phyloP scores from a whole-genome alignment of 2,329 filamentous ascomycete genomes.

The Scytalidium lignicola region DNA sequence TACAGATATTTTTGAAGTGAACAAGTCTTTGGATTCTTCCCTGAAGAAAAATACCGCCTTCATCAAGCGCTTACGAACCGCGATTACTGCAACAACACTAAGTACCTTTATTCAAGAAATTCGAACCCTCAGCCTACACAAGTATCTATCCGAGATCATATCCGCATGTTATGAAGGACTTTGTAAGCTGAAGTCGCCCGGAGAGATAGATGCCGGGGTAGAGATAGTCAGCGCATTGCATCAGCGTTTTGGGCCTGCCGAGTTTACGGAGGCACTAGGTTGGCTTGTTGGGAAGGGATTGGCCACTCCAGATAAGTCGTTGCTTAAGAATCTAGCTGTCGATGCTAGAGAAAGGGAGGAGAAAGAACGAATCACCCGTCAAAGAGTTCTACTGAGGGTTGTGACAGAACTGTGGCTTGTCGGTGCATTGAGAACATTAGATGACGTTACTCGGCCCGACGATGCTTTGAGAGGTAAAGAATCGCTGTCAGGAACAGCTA shows the following conservation, averaged over 20 bases:
- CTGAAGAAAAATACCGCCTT: slow-evolving; percentile 98
- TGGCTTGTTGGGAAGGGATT: slow-evolving; percentile 91
- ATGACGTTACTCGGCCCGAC: slow-evolving; percentile 58
- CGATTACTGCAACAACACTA: slow-evolving; percentile 73
- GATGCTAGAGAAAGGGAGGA: slow-evolving; percentile 93
- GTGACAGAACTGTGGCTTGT: slow-evolving; percentile 97
- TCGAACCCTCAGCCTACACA: slow-evolving; percentile 83
- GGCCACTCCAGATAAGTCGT: slow-evolving; percentile 81
- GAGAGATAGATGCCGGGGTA: slow-evolving; percentile 86
- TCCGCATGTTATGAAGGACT: slow-evolving; percentile 93
- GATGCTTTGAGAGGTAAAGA: slow-evolving; percentile 52
- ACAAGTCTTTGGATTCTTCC: slow-evolving; percentile 81
- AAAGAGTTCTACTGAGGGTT: slow-evolving; percentile 79
- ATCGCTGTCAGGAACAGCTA: slow-evolving; percentile 36
- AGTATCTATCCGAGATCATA: slow-evolving; percentile 95
- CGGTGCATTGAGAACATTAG: slow-evolving; percentile 76
- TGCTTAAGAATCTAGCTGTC: slow-evolving; percentile 69
- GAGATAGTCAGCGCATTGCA: slow-evolving; percentile 94
- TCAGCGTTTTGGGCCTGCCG: slow-evolving; percentile 83
- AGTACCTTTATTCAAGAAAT: slow-evolving; percentile 87
- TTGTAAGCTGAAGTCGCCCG: slow-evolving; percentile 83
- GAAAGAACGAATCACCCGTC: slow-evolving; percentile 82
- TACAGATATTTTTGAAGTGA: slow-evolving; percentile 71
- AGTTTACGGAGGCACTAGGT: slow-evolving; percentile 87
- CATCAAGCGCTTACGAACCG: slow-evolving; percentile 91